Evolutionary conservation across 352 stramenopile genomes (phyloP).

Genomic region (Thalassiosira exigua): DNA sequence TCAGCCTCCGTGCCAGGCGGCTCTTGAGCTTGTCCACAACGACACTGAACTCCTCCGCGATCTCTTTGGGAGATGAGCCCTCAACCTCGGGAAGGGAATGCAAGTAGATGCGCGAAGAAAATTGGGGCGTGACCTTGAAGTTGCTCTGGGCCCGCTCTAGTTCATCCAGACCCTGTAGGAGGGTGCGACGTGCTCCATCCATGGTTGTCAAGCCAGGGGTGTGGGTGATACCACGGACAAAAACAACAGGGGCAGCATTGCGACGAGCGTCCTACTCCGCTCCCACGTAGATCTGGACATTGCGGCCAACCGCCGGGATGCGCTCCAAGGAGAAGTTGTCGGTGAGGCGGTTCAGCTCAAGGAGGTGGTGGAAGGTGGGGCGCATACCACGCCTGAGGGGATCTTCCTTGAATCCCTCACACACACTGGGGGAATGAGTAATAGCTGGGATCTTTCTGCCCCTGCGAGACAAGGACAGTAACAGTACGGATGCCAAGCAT

Average conservation of each 20-base stretch:
- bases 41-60: conserved; percentile 71
- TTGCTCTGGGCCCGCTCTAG: conserved; percentile 96
- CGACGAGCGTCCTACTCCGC: conserved; percentile 77
- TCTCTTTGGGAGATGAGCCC: conserved; percentile 61
- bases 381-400: conserved; percentile 98
- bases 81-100: conserved; percentile 86
- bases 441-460: conserved; percentile 84
- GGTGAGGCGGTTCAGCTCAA: conserved; percentile 95
- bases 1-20: conserved; percentile 88
- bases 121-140: conserved; percentile 86
- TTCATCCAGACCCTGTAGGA: conserved; percentile 98
- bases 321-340: conserved; percentile 86
- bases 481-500: conserved; percentile 83
- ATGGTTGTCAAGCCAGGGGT: conserved; percentile 90
- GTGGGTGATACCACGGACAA: conserved; percentile 88
- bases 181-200: conserved; percentile 91
- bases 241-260: conserved; percentile 84
- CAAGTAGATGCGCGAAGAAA: conserved; percentile 87
- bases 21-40: conserved; percentile 84
- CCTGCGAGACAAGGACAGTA: conserved; percentile 77
- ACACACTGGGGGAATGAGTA: conserved; percentile 86
- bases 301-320: conserved; percentile 84
- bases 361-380: conserved; percentile 97
- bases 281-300: conserved; percentile 88
- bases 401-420: conserved; percentile 94